phyloP scores from a whole-genome alignment of 306 rosid species.

The Cercis canadensis region DNA sequence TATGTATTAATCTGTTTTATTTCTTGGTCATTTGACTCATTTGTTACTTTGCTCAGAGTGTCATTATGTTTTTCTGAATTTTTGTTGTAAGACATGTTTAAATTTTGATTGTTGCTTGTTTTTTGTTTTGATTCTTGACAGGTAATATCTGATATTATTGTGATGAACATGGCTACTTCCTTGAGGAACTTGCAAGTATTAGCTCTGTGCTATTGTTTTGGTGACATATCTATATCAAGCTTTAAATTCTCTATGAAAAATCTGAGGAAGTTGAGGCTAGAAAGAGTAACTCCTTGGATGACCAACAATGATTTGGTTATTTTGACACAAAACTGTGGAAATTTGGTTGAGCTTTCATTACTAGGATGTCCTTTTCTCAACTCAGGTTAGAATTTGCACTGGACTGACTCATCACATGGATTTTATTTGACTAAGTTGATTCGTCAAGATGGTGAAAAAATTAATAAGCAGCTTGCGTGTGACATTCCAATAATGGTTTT shows the following conservation, averaged over 20 bases:
- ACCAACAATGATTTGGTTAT: conserved; percentile 68
- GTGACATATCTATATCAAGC: conserved; percentile 73
- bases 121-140: conserved; percentile 43
- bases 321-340: conserved; percentile 61
- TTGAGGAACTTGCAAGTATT: conserved; percentile 66
- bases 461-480: no score
- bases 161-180: conserved; percentile 48
- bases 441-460: conserved; percentile 17
- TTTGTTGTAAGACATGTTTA: conserved; percentile 26
- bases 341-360: conserved; percentile 75
- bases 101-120: conserved; percentile 22
- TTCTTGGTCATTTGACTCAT: conserved; percentile 17
- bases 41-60: conserved; percentile 20
- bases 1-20: conserved; percentile 21
- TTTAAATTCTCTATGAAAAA: conserved; percentile 59
- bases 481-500: no score
- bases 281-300: conserved; percentile 86
- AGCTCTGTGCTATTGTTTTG: conserved; percentile 79
- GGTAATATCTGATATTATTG: conserved; percentile 69
- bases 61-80: conserved; percentile 22
- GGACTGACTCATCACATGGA: conserved; percentile 25
- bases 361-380: conserved; percentile 70
- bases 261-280: conserved; percentile 69
- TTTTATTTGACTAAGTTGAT: conserved; percentile 24
- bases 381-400: conserved; percentile 67